Evolutionary conservation across 2,329 filamentous ascomycete species (phyloP).

Genomic region (Fusarium nematophilum): DNA sequence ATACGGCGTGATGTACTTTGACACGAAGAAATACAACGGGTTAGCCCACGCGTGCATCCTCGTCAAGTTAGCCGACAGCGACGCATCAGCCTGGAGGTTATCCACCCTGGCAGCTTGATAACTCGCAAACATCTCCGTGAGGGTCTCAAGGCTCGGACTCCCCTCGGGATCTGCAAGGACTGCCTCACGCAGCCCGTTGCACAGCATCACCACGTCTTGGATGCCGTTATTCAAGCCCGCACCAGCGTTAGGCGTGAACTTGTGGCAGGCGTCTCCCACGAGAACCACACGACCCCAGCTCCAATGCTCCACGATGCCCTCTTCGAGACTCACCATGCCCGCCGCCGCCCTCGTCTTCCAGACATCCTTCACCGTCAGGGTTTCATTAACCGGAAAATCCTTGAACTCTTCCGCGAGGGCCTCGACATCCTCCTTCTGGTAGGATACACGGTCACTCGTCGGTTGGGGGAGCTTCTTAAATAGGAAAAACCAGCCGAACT

Average conservation of each 20-base stretch:
- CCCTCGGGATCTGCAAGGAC: too few relatives aligned
- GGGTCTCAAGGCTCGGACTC: too few relatives aligned
- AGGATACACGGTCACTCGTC: background rate
- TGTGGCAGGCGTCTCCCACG: slow-evolving; percentile 49
- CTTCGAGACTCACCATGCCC: slow-evolving; percentile 46
- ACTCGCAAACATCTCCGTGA: too few relatives aligned
- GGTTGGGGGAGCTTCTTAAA: slow-evolving; percentile 45
- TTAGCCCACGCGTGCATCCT: too few relatives aligned
- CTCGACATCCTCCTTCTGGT: slow-evolving; percentile 5
- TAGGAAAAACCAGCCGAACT: slow-evolving; percentile 47
- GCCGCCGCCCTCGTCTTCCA: background rate
- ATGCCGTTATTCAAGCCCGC: slow-evolving; percentile 44
- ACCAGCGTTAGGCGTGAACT: slow-evolving; percentile 49
- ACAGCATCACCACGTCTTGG: slow-evolving; percentile 7
- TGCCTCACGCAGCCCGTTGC: background rate
- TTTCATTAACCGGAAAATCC: slow-evolving; percentile 11
- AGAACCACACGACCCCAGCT: slow-evolving; percentile 45
- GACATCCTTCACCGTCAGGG: slow-evolving; percentile 14
- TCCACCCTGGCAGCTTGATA: too few relatives aligned
- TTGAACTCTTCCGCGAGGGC: slow-evolving; percentile 1
- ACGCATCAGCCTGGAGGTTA: too few relatives aligned
- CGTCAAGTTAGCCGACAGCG: too few relatives aligned
- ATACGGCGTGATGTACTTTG: too few relatives aligned
- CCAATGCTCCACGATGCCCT: slow-evolving; percentile 48
- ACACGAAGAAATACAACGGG: too few relatives aligned